Evolutionary conservation across 805 yeast species (phyloP), one percentile per base, ranked within the genome.

Genomic region (Spathaspora gorwiae): DNA sequence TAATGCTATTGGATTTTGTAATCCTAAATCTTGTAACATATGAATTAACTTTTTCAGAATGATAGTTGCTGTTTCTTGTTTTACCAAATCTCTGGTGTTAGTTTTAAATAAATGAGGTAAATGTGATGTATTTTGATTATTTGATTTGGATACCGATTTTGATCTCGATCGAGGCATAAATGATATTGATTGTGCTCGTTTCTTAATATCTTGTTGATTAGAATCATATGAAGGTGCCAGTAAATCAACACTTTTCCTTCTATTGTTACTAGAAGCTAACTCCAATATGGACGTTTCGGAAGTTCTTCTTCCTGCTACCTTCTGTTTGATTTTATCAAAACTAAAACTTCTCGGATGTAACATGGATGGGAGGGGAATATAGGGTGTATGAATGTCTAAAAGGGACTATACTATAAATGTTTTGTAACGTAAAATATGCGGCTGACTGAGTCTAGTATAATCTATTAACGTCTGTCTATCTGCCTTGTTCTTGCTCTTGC

Each of bases 1-100:
- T 39, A 70, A 53, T 10, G 72, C 63, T 3, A 70, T 58, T 7
- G 76, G 75, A 34, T 53, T 56, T 47, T 70, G 75, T 27, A 70
- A 54, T 1, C 75, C 76, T 49, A 70, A 54, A 27, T 70, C 73
- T 30, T 51, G 56, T 30, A 71, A 45, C 13, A 63, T 49, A 14
- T 52, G 49, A 15, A 49, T 41, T 33, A 70, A 54, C 51, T 70
- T 70, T 46, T 64, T 67, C 59, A 52, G 63, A 32, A 67, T 59
- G 29, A 70, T 64, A 41, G 54, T 65, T 9, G 66, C 55, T 4
- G 70, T 66, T 50, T 68, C 74, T n/a, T 64, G 63, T 43, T 65
- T 65, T 12, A 70, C 65, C 15, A 70, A 62, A 40, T 65, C 69
- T 43, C 64, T 67, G 15, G 72, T 62, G 34, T 39, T 39, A 7